Base-by-base conservation (phyloP, 2,329 filamentous ascomycete species). In the Fusarium armeniacum region DNA sequence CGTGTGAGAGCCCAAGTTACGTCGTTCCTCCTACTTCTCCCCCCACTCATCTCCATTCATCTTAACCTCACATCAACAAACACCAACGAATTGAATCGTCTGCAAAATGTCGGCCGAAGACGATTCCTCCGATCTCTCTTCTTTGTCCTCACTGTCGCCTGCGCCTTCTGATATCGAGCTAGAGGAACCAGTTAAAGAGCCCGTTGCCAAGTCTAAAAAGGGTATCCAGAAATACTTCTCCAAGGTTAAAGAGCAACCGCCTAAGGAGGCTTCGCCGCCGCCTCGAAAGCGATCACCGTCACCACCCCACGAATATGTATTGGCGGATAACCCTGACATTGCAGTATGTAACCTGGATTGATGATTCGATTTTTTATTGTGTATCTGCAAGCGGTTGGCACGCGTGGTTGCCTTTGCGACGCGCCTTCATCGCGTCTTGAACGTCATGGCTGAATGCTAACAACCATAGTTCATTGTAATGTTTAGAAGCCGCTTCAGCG, bases 401-500 rank as follows among this genome's bases (percentile, higher is more conserved):
- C 82, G 81, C 83, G 73, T 60, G 75, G 75, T 73, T 66, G 69
- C 71, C 54, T 62, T 65, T 65, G 75, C 76, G 80, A 88, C 87
- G 86, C 85, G 86, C 83, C 76, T 49, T 77, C 75, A 78, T 85
- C 84, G 85, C 86, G 86, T 85, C 46, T 70, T 69, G 72, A 71
- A 78, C 71, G 73, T 73, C 71, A 75, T 75, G 65, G 65, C 62
- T 38, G 62, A 58, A 70, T 69, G 74, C 80, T 81, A 77, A 80
- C 75, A 76, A 76, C 73, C 73, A 72, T 75, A 98, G 93, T 98
- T 99, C 82, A 93, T 99, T 80, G 93, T 98, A 73, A 98, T 97
- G 93, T 99, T 98, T 82, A 90, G 95, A 79, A 92, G 92, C 80
- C 93, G 96, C 77, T 98, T 99, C 81, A 90, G 87, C 81, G 94